Base-by-base conservation (phyloP, 192 early-diverging fungal genomes). In the Jimgerdemannia lactiflua region DNA sequence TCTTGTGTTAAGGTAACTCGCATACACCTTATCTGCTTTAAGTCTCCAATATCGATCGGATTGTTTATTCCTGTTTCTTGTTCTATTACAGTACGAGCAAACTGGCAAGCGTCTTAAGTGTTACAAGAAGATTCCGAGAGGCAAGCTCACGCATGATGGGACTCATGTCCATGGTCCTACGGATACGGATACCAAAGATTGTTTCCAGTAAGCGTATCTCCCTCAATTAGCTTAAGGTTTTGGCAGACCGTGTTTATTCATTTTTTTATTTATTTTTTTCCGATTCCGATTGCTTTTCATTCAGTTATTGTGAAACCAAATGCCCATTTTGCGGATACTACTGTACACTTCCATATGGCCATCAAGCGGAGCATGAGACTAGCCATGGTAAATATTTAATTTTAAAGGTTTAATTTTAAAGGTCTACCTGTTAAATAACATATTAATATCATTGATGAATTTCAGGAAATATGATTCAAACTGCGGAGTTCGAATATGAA, bases 401-500 rank as follows among this genome's bases (percentile, higher is more conserved):
- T n/a, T n/a, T n/a, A n/a, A n/a, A n/a, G n/a, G n/a, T 2, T 59
- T 0, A 14, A 59, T 59, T 14, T 14, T 0, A 59, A 59, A 10
- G 49, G 49, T 14, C 14, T 59, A 0, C 14, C 6, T 14, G 8
- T 59, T 59, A 59, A 6, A 59, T 59, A 59, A 59, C 14, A 2
- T 14, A 10, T 59, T 59, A 59, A 59, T 59, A 59, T 0, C 14
- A 59, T 59, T 59, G 0, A 6, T 59, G 0, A 59, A 59, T 10
- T 14, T 14, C 82, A 43, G 81, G 81, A 84, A 84, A 84, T 64
- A 82, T 82, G 81, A 43, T 75, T 18, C 49, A 80, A 40, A 83
- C 81, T 39, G 66, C 10, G n/a, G 79, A 77, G 64, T 81, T 83
- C 63, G 82, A 82, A 65, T 78, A 59, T 59, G 49, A 59, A 59